Evolutionary conservation across 106 monocot species (phyloP).

Genomic region (Apostasia shenzhenica): DNA sequence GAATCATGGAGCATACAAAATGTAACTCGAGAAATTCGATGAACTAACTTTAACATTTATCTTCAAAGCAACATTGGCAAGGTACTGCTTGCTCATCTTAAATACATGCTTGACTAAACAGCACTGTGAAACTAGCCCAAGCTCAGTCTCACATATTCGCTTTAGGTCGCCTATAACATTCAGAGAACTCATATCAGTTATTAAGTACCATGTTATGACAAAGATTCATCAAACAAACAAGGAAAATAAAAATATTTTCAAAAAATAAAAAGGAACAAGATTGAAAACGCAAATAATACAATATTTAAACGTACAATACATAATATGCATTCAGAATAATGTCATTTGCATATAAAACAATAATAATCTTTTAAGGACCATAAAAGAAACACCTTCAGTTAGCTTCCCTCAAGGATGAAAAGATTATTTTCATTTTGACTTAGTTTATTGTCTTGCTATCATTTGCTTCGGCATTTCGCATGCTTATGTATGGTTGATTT

Average conservation of each 20-base stretch:
- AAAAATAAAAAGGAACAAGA: not conserved
- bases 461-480: too few species aligned
- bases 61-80: constrained; percentile 70
- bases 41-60: constrained; percentile 68
- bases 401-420: too few species aligned
- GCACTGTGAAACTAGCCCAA: constrained; percentile 72
- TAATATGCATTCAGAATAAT: not conserved
- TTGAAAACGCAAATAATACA: not conserved
- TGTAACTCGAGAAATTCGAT: not conserved
- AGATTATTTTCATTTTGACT: too few species aligned
- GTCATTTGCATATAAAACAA: not conserved
- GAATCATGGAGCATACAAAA: not conserved
- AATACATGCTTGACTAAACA: constrained; percentile 57
- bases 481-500: too few species aligned
- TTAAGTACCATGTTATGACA: too few species aligned
- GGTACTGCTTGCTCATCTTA: constrained; percentile 47
- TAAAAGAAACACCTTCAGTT: too few species aligned
- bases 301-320: not conserved
- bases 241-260: too few species aligned
- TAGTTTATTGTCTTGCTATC: too few species aligned
- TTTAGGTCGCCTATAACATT: constrained; percentile 53
- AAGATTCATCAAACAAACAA: too few species aligned
- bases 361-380: too few species aligned
- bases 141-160: constrained; percentile 71
- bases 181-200: too few species aligned